Evolutionary conservation across 73 alveolate genomes (phyloP).

Genomic region (Stentor coeruleus): DNA sequence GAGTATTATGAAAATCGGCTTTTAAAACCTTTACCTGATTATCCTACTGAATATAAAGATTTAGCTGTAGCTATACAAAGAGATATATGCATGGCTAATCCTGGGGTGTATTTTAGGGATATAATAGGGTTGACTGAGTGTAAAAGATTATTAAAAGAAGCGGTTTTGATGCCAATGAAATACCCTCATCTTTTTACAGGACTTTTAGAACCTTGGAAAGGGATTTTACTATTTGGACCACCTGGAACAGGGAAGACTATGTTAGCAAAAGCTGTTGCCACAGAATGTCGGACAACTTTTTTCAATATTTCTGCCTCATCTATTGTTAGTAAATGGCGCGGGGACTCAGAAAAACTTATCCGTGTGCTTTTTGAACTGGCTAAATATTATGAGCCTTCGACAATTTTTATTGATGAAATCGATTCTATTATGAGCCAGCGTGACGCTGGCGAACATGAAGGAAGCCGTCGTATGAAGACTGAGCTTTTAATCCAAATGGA

Average conservation of each 20-base stretch:
- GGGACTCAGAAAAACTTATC: constrained; percentile 96
- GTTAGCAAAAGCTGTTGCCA: constrained; percentile 98
- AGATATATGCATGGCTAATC: constrained; percentile 92
- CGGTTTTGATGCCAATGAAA: constrained; percentile 94
- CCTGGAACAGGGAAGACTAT: constrained; percentile 99
- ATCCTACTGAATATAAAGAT: constrained; percentile 85
- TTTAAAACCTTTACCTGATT: constrained; percentile 95
- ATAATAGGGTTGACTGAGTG: constrained; percentile 79
- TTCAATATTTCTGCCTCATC: constrained; percentile 97
- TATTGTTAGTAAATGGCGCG: constrained; percentile 98
- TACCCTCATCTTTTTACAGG: constrained; percentile 97
- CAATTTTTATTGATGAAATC: constrained; percentile 97
- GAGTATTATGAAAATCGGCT: constrained; percentile 92
- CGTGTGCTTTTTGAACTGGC: constrained; percentile 97
- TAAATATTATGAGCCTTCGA: constrained; percentile 96
- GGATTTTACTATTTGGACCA: constrained; percentile 97
- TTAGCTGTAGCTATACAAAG: constrained; percentile 82
- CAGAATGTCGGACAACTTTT: constrained; percentile 97
- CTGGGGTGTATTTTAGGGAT: constrained; percentile 88
- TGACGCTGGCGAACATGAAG: constrained; percentile 96
- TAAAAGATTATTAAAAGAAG: constrained; percentile 89
- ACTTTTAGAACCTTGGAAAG: constrained; percentile 97
- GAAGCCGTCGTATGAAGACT: constrained; percentile 98
- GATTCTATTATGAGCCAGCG: constrained; percentile 96
- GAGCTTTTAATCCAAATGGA: constrained; percentile 95